Base-by-base conservation (phyloP, 2,329 filamentous ascomycete genomes). In the Paecilomyces niveus region DNA sequence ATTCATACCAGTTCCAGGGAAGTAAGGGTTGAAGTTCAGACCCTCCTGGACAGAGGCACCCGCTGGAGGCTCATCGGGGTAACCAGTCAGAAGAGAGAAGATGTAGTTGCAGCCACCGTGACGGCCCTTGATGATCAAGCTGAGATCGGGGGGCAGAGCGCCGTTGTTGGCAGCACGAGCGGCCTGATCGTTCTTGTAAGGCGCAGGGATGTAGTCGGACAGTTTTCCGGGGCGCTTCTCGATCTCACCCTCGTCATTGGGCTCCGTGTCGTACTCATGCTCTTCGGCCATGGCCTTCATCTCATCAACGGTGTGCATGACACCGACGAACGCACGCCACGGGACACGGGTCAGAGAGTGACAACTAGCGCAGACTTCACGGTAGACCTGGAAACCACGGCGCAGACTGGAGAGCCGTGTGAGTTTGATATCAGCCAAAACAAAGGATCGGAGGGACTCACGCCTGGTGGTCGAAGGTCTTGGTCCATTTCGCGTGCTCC, bases 11-110 rank as follows among this genome's bases (percentile, higher is more conserved):
- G 94, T 97, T 74, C 94, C 94, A 59, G 94, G 94, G 88, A 99
- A 99, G 85, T 97, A 99, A 61, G 94, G 94, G 86, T 99, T 99
- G 87, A 99, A 99, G 87, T 97, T 97, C 79, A 99, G 87, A 72
- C 94, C 94, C 62, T 87, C 86, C 69, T 87, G 88, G 61, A 99
- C 89, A 69, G 84, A 81, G 63, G 90, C 92, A 74, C 94, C 94
- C 55, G 94, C 90, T 57, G 94, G 94, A 61, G 91, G 84, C 80
- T 99, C 94, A 68, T 99, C 94, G 61, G 94, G 94, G 80, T 99
- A 99, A 68, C 94, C 94, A 58, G 94, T 99, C 73, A 99, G 81
- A 76, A 99, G 84, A 76, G 83, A 91, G 86, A 97, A 99, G 81
- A 99, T 91, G 85, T 99, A 99, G 82, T 99, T 84, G 85, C 91